Evolutionary conservation across 2,329 filamentous ascomycete genomes (phyloP), one percentile per base, ranked within the genome.

Genomic region (Truncatella angustata): DNA sequence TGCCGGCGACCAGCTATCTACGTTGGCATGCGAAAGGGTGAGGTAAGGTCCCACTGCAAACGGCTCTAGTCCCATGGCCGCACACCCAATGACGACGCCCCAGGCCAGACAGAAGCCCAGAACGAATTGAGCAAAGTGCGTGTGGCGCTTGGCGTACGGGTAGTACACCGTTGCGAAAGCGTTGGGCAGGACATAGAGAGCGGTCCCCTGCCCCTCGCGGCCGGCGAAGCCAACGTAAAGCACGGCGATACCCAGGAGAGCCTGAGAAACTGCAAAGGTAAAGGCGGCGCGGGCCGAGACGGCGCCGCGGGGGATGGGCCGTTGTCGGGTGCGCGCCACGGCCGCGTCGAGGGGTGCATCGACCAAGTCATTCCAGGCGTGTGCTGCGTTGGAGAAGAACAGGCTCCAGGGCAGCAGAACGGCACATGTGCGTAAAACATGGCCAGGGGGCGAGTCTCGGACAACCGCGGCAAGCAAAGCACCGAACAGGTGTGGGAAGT

Each of bases 351-450:
- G 57, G 11, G 63, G 62, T 20, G 62, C 65, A 55, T 71, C 68
- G 44, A 69, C 46, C 6, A 68, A 54, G 58, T 71, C 69, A 57
- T 71, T 68, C 68, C 68, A 70, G 9, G 61, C 62, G 55, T 66
- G 64, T 2, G 61, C 61, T n/a, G 63, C 64, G 57, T 66, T 68
- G 32, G 60, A 63, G 56, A 61, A 63, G 58, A 70, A 68, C 55
- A 70, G 61, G 53, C 58, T 60, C 28, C 63, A 62, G 37, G 50
- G 54, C 12, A 63, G 49, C 55, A 64, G 54, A 44, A 62, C 26
- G 18, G 54, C 21, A 34, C 52, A 50, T 4, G 54, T 51, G 14
- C 42, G 52, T 3, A 63, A 37, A 23, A 63, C 58, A 12, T 64
- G 54, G 14, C 49, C 24, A 7, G 16, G 18, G 28, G 44, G 32